A percentile compares a stretch with the other conserved stretches of the same genome.
Evolutionary conservation across 2,329 filamentous ascomycete species (phyloP).

Genomic region (Paecilomyces formosus): DNA sequence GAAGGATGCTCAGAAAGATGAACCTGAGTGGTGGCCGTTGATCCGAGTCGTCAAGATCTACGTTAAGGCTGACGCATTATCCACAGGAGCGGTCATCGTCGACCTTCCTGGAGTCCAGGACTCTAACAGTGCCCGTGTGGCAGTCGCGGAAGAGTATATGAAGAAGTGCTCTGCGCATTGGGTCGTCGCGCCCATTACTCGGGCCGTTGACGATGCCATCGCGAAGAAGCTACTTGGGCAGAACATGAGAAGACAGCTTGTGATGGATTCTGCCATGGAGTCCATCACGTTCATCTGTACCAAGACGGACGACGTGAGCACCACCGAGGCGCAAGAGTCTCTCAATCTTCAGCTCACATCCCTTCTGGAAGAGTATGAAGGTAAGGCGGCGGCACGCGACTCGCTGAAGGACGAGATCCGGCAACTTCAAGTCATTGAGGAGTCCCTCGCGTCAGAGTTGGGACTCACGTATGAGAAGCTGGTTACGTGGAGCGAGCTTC

Average conservation of each 20-base stretch:
- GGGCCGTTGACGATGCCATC: background rate
- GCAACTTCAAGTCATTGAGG: background rate
- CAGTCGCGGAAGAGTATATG: background rate
- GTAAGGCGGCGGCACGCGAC: background rate
- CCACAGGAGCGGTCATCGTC: conserved; percentile 49
- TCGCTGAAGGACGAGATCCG: conserved; percentile 33
- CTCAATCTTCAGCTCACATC: background rate
- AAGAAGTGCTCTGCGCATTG: background rate
- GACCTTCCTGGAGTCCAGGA: conserved; percentile 39
- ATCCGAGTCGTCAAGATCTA: background rate
- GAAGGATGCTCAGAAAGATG: conserved; percentile 20
- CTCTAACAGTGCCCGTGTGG: background rate
- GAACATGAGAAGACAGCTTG: conserved; percentile 52
- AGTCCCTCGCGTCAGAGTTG: background rate
- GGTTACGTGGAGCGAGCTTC: background rate
- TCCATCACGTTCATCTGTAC: conserved; percentile 9
- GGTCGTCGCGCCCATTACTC: background rate
- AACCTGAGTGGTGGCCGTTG: background rate
- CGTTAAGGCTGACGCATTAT: conserved; percentile 18
- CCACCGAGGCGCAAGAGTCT: background rate
- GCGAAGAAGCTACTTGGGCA: conserved; percentile 51
- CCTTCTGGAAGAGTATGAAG: background rate
- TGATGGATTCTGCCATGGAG: conserved; percentile 50
- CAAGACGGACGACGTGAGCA: background rate
- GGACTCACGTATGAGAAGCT: background rate